Base-by-base conservation (phyloP, 306 rosid genomes). In the Medicago lupulina region DNA sequence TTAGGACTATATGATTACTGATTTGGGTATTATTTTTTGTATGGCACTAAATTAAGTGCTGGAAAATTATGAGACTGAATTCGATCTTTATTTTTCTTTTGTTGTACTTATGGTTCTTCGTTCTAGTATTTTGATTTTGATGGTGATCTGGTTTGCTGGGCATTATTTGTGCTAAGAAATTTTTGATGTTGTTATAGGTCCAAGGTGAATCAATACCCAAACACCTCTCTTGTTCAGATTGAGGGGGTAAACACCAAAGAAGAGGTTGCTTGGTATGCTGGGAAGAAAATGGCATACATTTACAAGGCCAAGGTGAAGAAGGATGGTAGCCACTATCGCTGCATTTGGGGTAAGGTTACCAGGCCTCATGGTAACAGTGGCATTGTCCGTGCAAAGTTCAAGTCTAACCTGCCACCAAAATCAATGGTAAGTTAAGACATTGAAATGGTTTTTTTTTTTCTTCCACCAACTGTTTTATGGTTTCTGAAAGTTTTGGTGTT, bases 361-460 rank as follows among this genome's bases (percentile, higher is more conserved):
- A 87, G 98, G 82, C 96, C 98, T 31, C 99, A 95, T 38, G 99
- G 97, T 58, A 95, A 95, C 92, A 95, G 88, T 9, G 99, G 99
- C 2, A 19, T 95, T 3, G 96, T 95, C 31, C 94, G 99, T 14
- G 97, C 99, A 12, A 92, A 92, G 88, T 95, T 95, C 91, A 95
- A 78, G 78, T 95, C 98, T 0, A 95, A 92, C 47, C 73, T 95
- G 28, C 98, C 98, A 3, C 98, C 98, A 0, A 90, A 67, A 75
- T 87, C 98, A n/a, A 95, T 92, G 98, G 98, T 94, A 87, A 34
- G 1, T 39, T 2, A 1, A 0, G 51, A 38, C 14, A 2, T 9
- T 9, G 3, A 8, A 8, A 4, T 46, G 16, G 2, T 4, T 13
- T 55, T 2, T 1, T 38, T 4, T 1, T 51, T 15, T 17, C 8